Evolutionary conservation across 768 basidiomycete species (phyloP).

Genomic region (Melanogaster broomeanus): DNA sequence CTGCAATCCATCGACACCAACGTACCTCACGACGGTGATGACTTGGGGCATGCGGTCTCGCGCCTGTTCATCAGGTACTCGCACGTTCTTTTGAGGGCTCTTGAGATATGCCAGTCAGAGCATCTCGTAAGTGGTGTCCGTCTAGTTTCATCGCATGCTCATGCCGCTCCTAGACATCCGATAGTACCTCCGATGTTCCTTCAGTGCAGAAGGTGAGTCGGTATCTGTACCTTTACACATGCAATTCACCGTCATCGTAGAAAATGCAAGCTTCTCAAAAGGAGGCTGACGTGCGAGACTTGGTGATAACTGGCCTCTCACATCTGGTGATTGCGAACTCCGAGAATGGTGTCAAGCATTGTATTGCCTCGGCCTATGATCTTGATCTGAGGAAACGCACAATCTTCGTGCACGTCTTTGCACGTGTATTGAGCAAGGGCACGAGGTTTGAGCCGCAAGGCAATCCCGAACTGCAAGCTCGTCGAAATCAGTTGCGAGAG

Average conservation of each 20-base stretch:
- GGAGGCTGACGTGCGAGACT: constrained; percentile 67
- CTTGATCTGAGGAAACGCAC: constrained; percentile 65
- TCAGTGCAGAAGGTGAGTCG: constrained; percentile 46
- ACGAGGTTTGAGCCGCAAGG: constrained; percentile 72
- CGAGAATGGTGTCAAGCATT: constrained; percentile 88
- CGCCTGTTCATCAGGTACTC: constrained; percentile 82
- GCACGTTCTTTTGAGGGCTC: constrained; percentile 58
- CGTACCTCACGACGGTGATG: constrained; percentile 55
- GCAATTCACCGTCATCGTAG: constrained; percentile 27
- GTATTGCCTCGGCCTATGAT: constrained; percentile 77
- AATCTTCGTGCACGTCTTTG: constrained; percentile 85
- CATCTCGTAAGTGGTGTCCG: constrained; percentile 35
- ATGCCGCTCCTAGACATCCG: constrained; percentile 40
- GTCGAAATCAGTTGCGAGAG: constrained; percentile 58
- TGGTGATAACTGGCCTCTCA: constrained; percentile 78
- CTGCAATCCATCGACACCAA: constrained; percentile 59
- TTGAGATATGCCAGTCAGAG: constrained; percentile 55
- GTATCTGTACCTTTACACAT: not conserved
- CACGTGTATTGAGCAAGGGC: constrained; percentile 77
- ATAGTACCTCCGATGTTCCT: constrained; percentile 50
- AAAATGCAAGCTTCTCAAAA: constrained; percentile 47
- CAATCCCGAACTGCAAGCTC: constrained; percentile 45
- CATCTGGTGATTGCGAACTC: constrained; percentile 83
- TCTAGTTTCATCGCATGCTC: constrained; percentile 1
- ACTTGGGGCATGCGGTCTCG: constrained; percentile 68